Evolutionary conservation across 306 rosid species (phyloP).

Genomic region (Coriaria nepalensis): DNA sequence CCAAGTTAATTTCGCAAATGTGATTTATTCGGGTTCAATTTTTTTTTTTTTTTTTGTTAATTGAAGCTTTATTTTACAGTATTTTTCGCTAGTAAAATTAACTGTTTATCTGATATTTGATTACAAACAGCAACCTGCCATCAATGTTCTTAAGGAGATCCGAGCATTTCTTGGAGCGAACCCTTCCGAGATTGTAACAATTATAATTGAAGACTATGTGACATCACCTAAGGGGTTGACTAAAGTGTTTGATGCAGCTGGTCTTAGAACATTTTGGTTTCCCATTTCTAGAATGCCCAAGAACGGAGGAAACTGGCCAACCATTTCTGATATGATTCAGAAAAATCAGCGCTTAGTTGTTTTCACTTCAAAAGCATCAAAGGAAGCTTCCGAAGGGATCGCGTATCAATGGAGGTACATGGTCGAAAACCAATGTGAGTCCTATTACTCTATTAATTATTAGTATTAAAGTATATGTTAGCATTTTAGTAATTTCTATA

Average conservation of each 20-base stretch:
- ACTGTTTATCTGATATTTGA: no score
- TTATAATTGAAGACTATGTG: slow-evolving; percentile 85
- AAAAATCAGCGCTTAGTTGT: slow-evolving; percentile 76
- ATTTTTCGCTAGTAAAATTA: no score
- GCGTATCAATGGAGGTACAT: slow-evolving; percentile 82
- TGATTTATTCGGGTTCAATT: no score
- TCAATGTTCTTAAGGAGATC: slow-evolving; percentile 61
- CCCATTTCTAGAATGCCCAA: slow-evolving; percentile 82
- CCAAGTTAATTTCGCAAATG: no score
- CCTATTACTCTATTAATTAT: not conserved
- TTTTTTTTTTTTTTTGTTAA: not conserved
- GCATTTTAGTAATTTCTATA: not conserved
- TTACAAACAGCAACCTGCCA: slow-evolving; percentile 77
- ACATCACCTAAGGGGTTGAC: slow-evolving; percentile 75
- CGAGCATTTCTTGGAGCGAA: slow-evolving; percentile 62
- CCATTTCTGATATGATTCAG: slow-evolving; percentile 53
- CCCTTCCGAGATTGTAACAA: slow-evolving; percentile 70
- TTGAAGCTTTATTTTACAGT: no score
- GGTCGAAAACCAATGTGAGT: slow-evolving; percentile 89
- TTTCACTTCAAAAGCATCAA: slow-evolving; percentile 66
- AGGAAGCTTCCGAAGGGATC: slow-evolving; percentile 82
- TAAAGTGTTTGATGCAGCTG: slow-evolving; percentile 84
- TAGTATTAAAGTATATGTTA: not conserved
- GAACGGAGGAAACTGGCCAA: slow-evolving; percentile 84
- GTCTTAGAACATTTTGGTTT: slow-evolving; percentile 74